Percentiles rank a stretch among this genome's conserved stretches.
Conservation (phyloP, 2,329 filamentous ascomycete genomes). For the Microsporum ferrugineum region DNA sequence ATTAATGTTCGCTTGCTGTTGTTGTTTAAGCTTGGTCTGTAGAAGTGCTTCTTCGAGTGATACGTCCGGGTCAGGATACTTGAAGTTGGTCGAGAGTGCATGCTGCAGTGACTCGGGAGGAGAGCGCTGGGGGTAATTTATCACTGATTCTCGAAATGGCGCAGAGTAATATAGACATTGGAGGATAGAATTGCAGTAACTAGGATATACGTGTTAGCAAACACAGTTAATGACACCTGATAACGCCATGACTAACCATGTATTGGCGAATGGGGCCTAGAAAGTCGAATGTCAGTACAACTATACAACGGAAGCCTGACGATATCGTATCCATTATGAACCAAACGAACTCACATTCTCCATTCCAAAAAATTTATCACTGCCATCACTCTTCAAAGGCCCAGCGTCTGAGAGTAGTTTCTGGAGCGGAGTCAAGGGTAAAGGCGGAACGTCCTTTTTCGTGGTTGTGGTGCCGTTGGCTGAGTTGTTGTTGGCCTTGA, state of each 20-base stretch:
- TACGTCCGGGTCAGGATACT: conserved; percentile 50
- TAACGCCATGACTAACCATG: conserved; percentile 55
- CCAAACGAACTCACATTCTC: conserved; percentile 66
- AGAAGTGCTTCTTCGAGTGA: conserved; percentile 41
- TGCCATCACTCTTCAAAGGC: conserved; percentile 71
- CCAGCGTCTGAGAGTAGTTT: conserved; percentile 75
- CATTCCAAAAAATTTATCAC: conserved; percentile 95
- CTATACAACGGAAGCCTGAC: no score
- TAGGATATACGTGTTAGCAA: conserved; percentile 31
- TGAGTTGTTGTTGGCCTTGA: conserved; percentile 34
- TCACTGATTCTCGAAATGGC: conserved; percentile 83
- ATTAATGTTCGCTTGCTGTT: conserved; percentile 27
- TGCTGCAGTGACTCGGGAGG: conserved; percentile 59
- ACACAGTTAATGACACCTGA: not conserved
- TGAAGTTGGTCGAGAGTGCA: conserved; percentile 35
- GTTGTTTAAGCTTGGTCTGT: conserved; percentile 29
- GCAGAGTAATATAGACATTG: conserved; percentile 95
- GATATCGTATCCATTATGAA: no score
- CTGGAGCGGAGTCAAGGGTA: conserved; percentile 48
- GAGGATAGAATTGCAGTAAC: conserved; percentile 96
- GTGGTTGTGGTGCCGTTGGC: conserved; percentile 36
- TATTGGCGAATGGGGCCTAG: conserved; percentile 73
- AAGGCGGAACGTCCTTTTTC: conserved; percentile 50
- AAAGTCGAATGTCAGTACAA: conserved; percentile 14
- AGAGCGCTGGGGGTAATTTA: conserved; percentile 71